These are phyloP conservation scores for Posidonia oceanica DNA, from an alignment of 116 monocot species.

Conservation along the genomic window DNA sequence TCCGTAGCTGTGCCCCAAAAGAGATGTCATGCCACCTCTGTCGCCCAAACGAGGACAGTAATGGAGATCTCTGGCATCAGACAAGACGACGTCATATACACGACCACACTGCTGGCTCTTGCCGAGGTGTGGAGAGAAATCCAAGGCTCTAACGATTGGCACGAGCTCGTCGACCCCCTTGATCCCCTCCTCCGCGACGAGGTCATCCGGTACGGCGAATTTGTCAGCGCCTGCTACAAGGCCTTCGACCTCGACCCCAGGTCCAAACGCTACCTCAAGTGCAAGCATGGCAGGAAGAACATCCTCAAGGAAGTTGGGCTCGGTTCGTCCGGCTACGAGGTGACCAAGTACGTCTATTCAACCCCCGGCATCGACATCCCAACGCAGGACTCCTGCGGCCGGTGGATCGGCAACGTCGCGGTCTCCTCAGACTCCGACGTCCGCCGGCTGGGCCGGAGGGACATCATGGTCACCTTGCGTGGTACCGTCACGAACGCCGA, in stretches of 20 bases:
- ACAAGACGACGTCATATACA: too few relatives aligned
- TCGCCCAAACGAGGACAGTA: too few relatives aligned
- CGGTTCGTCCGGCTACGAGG: constrained; percentile 33
- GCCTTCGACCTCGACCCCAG: constrained; percentile 60
- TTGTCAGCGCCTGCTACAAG: constrained; percentile 61
- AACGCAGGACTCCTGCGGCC: constrained; percentile 17
- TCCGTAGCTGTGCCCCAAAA: too few relatives aligned
- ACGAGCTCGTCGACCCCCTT: constrained; percentile 34
- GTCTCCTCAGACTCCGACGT: constrained; percentile 37
- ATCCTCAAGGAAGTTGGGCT: constrained; percentile 38
- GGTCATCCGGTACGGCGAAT: constrained; percentile 68
- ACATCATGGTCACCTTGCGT: constrained; percentile 63
- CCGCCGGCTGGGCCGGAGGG: constrained; percentile 45
- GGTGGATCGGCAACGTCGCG: constrained; percentile 85
- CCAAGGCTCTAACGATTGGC: constrained; percentile 31
- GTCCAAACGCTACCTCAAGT: constrained; percentile 61
- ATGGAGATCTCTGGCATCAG: too few relatives aligned
- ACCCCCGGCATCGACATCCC: constrained; percentile 40
- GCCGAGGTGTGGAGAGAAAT: too few relatives aligned
- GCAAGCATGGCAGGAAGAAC: constrained; percentile 48
- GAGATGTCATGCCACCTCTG: too few relatives aligned
- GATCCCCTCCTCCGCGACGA: constrained; percentile 49
- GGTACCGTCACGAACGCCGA: constrained; percentile 66
- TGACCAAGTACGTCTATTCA: constrained; percentile 78
- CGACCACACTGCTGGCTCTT: too few relatives aligned